Conservation (phyloP, 768 basidiomycete species). For the Peribolospora baueri region DNA sequence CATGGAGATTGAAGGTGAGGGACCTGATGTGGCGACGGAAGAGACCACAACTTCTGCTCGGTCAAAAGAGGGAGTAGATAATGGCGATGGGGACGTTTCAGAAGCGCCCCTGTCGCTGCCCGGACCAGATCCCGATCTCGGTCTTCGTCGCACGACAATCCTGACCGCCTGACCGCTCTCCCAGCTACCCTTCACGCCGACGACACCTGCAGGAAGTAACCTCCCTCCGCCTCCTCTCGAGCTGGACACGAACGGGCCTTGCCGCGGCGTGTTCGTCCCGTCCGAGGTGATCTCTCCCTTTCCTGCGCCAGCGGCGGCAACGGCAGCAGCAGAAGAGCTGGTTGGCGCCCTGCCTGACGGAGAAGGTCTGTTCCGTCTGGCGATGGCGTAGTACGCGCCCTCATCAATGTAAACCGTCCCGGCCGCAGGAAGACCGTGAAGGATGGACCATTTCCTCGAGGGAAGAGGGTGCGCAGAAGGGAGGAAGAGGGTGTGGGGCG, state of each 20-base stretch:
- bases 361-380: slow-evolving; percentile 32
- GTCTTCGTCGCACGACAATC: slow-evolving; percentile 31
- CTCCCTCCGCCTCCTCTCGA: slow-evolving; percentile 46
- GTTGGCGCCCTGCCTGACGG: neutral
- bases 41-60: too few species aligned
- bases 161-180: slow-evolving; percentile 85
- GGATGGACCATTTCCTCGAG: slow-evolving; percentile 87
- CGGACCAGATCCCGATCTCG: neutral
- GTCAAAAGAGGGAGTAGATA: too few species aligned
- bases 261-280: neutral
- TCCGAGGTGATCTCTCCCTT: neutral
- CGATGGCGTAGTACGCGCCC: slow-evolving; percentile 68
- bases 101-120: too few species aligned
- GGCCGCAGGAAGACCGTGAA: slow-evolving; percentile 73
- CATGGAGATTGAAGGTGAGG: too few species aligned
- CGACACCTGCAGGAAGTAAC: slow-evolving; percentile 71
- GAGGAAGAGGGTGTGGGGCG: slow-evolving; percentile 70
- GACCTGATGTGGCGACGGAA: too few species aligned
- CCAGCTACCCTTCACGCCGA: slow-evolving; percentile 65
- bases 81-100: too few species aligned
- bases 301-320: neutral
- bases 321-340: neutral
- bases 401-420: slow-evolving; percentile 70
- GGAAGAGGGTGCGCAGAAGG: slow-evolving; percentile 44
- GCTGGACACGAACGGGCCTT: slow-evolving; percentile 1